Base-by-base conservation (phyloP, 2,329 filamentous ascomycete species). In the Cladorrhinum sp. region DNA sequence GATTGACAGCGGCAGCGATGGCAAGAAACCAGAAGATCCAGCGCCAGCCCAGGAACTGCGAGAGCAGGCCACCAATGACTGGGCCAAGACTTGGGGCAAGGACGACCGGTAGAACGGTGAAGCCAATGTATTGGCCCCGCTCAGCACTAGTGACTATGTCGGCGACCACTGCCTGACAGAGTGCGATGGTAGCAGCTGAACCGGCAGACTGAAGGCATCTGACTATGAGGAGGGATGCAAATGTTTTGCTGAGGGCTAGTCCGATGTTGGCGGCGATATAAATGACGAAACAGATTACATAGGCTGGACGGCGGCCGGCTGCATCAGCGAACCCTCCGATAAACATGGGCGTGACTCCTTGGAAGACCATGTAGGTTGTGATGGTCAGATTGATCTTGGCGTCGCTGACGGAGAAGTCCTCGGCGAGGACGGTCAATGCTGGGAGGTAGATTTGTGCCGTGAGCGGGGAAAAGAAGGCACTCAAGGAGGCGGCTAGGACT, bases 141-240 rank as follows among this genome's bases (percentile, higher is more conserved):
- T 91, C 86, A 0, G 81, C 80, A 1, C 82, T 81, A 0, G 85
- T 87, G 14, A 83, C 77, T 4, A 88, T 75, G 68, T 91, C 88
- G 0, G 84, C 84, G 1, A 90, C 80, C 0, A 90, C 82, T 0
- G 82, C 87, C 24, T 73, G 73, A 24, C 75, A 76, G 2, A 91
- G 74, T 0, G 87, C 81, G 7, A 89, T 76, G 0, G 86, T 88
- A 2, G 82, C 82, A 59, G 81, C 83, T 48, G 80, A 85, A 0
- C 86, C 85, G 0, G 81, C 77, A 6, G 80, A 83, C 66, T 88
- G 85, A 1, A 87, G 67, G 66, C 80, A 81, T 2, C 86, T 75
- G 2, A 87, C 71, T 1, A 82, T 75, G 4, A 88, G 66, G 2
- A 88, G 72, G 0, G 49, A 51, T 3, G 49, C 24, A 57, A 78